Conservation (phyloP, 192 early-diverging fungal genomes). For the Backusella liffmaniae region DNA sequence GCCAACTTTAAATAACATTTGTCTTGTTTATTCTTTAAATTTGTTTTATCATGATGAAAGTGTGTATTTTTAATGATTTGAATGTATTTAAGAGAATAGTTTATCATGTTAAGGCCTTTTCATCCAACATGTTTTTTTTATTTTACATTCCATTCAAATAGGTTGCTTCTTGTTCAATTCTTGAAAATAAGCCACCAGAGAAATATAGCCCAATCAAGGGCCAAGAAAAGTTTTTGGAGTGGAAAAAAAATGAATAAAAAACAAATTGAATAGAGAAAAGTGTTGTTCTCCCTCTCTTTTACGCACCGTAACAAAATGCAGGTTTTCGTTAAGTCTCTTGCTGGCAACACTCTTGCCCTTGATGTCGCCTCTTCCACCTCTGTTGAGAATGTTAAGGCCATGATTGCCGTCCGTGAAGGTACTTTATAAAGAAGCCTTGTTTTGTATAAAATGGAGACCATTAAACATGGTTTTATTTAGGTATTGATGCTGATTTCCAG, state of each 20-base stretch:
- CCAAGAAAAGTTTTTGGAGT: not conserved
- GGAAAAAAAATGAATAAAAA: not conserved
- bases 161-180: not conserved
- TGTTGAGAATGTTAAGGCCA: constrained; percentile 53
- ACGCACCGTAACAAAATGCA: constrained; percentile 44
- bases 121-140: not conserved
- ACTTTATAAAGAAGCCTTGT: not conserved
- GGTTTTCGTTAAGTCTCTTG: constrained; percentile 62
- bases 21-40: not conserved
- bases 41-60: not conserved
- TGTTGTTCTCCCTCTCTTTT: constrained; percentile 42
- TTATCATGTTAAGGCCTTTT: no score
- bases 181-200: not conserved
- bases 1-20: not conserved
- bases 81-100: no score
- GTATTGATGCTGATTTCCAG: constrained; percentile 59
- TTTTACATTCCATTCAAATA: not conserved
- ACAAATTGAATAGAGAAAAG: not conserved
- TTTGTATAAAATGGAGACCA: no score
- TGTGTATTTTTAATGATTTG: not conserved
- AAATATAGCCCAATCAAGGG: not conserved
- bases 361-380: constrained; percentile 49
- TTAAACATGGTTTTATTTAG: constrained; percentile 11
- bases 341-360: constrained; percentile 60
- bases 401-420: constrained; percentile 53